Percentiles rank a stretch among this genome's conserved stretches.
Conservation (phyloP, 352 stramenopile species). For the Phytophthora meadii region DNA sequence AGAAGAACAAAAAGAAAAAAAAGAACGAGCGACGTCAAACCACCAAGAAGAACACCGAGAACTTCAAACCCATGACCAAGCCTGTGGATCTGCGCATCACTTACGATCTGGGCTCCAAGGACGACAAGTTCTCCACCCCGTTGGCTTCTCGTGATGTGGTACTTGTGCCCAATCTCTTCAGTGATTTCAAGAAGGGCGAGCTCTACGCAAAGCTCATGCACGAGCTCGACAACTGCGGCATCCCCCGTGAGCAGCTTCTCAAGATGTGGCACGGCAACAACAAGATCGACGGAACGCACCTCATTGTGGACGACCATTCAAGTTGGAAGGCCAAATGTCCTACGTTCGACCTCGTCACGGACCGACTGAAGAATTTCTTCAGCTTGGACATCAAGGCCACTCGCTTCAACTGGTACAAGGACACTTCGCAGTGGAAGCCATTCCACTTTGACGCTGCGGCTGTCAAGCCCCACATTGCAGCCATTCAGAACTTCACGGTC, state of each 20-base stretch:
- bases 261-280: constrained; percentile 88
- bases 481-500: constrained; percentile 96
- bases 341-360: constrained; percentile 85
- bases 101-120: constrained; percentile 63
- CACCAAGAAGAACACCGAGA: constrained; percentile 84
- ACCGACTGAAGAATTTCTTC: constrained; percentile 91
- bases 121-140: constrained; percentile 65
- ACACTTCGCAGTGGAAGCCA: constrained; percentile 94
- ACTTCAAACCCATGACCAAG: constrained; percentile 71
- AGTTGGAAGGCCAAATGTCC: constrained; percentile 78
- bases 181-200: constrained; percentile 74
- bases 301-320: constrained; percentile 92
- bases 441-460: constrained; percentile 94
- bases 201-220: constrained; percentile 72
- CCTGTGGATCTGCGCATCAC: constrained; percentile 77
- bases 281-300: constrained; percentile 93
- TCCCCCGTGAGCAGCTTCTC: constrained; percentile 68
- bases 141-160: constrained; percentile 71
- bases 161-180: constrained; percentile 78
- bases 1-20: constrained; percentile 51
- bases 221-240: constrained; percentile 72
- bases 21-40: constrained; percentile 42
- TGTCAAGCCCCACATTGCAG: constrained; percentile 93
- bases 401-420: constrained; percentile 96
- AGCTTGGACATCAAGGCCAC: constrained; percentile 88